Evolutionary conservation across 2,329 filamentous ascomycete genomes (phyloP).

Genomic region (Phialocephala sp.): DNA sequence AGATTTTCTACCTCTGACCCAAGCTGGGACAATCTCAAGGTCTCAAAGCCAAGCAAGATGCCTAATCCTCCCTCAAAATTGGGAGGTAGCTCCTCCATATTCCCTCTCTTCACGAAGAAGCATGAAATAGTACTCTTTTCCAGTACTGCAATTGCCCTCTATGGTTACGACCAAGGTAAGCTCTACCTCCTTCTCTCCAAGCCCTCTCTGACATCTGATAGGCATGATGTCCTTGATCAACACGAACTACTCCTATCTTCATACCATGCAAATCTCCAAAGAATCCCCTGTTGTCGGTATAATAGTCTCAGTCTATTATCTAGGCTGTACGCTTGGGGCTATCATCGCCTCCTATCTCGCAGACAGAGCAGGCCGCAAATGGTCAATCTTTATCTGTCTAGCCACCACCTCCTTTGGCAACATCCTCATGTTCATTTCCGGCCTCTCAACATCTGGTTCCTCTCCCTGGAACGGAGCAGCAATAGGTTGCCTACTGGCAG

Average conservation of each 20-base stretch:
- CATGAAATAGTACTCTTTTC: constrained; percentile 45
- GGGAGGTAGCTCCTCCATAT: constrained; percentile 31
- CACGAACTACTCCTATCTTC: constrained; percentile 58
- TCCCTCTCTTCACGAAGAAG: constrained; percentile 42
- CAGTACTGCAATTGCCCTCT: constrained; percentile 59
- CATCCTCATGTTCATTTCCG: constrained; percentile 64
- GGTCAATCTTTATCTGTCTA: constrained; percentile 60
- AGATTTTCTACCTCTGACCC: background rate
- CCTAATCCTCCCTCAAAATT: constrained; percentile 41
- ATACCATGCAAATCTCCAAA: constrained; percentile 59
- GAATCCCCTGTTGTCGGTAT: constrained; percentile 60
- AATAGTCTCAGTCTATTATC: constrained; percentile 66
- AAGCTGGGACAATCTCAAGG: background rate
- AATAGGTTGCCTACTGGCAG: constrained; percentile 44
- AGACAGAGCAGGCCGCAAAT: constrained; percentile 59
- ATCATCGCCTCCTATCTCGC: constrained; percentile 61
- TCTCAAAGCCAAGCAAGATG: constrained; percentile 32
- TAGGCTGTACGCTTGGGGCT: constrained; percentile 63
- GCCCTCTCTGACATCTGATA: constrained; percentile 15
- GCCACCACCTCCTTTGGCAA: constrained; percentile 60
- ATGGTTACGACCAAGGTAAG: constrained; percentile 81
- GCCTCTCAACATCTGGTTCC: constrained; percentile 50
- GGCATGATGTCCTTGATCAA: constrained; percentile 77
- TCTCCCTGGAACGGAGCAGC: constrained; percentile 55
- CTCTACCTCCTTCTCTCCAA: background rate